phyloP scores from a whole-genome alignment of 2,329 filamentous ascomycete species.

The Stachybotrys chlorohalonatus region DNA sequence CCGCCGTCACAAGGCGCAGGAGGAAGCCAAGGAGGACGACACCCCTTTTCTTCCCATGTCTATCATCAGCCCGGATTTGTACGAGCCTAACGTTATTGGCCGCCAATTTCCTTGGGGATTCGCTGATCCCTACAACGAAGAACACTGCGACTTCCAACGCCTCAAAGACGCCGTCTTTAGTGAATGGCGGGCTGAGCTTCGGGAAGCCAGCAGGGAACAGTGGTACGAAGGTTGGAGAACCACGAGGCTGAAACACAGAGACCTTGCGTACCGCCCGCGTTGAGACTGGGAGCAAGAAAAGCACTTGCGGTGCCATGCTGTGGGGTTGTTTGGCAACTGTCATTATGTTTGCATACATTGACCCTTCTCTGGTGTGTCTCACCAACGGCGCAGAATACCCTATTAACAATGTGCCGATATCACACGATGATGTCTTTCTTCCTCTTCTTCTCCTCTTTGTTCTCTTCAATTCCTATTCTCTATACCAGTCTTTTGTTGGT shows the following conservation, averaged over 20 bases:
- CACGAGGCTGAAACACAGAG: conserved; percentile 50
- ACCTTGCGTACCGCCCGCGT: conserved; percentile 27
- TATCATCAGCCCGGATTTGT: conserved; percentile 87
- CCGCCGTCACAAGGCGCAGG: conserved; percentile 35
- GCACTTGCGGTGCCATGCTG: too few relatives aligned
- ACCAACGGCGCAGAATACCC: neutral
- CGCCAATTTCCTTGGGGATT: conserved; percentile 95
- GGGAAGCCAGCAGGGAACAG: conserved; percentile 80
- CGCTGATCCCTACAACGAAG: conserved; percentile 81
- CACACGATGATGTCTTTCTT: too few relatives aligned
- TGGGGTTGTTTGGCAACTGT: neutral
- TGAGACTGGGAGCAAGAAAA: conserved; percentile 9
- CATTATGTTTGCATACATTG: neutral
- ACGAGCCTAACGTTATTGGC: conserved; percentile 71
- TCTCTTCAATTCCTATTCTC: too few relatives aligned
- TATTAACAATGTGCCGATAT: too few relatives aligned
- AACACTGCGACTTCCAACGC: conserved; percentile 88
- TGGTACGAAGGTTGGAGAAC: conserved; percentile 97
- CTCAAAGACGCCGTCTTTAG: conserved; percentile 87
- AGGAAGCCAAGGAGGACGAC: conserved; percentile 40
- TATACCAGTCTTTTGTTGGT: too few relatives aligned
- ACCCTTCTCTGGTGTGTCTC: neutral
- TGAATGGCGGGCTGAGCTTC: conserved; percentile 86
- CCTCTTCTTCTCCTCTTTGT: too few relatives aligned
- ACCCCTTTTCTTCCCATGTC: conserved; percentile 76